phyloP scores from a whole-genome alignment of 164 flowering plant genomes.

The Malania oleifera region DNA sequence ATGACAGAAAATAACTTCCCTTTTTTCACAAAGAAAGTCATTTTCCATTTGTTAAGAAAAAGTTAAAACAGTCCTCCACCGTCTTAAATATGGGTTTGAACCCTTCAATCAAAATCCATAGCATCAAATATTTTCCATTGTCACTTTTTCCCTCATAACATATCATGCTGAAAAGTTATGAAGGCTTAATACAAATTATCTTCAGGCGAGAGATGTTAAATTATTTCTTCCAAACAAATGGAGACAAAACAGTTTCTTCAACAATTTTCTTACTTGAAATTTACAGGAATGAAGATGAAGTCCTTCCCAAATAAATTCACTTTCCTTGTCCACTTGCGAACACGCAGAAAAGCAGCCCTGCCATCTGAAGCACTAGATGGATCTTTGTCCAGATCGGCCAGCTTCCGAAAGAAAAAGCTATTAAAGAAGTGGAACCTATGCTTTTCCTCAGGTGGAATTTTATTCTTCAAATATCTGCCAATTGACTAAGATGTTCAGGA shows the following conservation, averaged over 20 bases:
- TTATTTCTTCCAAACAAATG: too few species aligned
- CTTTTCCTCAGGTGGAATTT: conserved; percentile 42
- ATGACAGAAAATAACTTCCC: too few species aligned
- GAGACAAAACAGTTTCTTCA: conserved; percentile 2
- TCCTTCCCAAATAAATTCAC: conserved; percentile 86
- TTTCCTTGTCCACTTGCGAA: conserved; percentile 96
- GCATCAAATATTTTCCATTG: too few species aligned
- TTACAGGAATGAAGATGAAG: conserved; percentile 85
- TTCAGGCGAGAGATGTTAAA: too few species aligned
- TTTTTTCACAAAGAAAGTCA: too few species aligned
- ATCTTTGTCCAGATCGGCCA: conserved; percentile 85
- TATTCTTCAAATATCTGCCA: conserved; percentile 76
- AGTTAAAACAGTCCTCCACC: too few species aligned
- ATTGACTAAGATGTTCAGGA: conserved; percentile 2
- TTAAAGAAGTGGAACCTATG: conserved; percentile 78
- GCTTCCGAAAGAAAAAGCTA: conserved; percentile 92
- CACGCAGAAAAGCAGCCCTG: conserved; percentile 85
- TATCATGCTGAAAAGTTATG: too few species aligned
- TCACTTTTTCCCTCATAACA: too few species aligned
- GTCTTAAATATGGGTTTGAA: too few species aligned
- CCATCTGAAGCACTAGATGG: conserved; percentile 75
- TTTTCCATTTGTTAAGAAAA: too few species aligned
- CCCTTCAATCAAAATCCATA: too few species aligned
- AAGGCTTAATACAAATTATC: too few species aligned
- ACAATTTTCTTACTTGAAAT: conserved; percentile 64